Evolutionary conservation across 1,284 basidiomycete species (phyloP).

Genomic region (Paramarasmius palmivorus): DNA sequence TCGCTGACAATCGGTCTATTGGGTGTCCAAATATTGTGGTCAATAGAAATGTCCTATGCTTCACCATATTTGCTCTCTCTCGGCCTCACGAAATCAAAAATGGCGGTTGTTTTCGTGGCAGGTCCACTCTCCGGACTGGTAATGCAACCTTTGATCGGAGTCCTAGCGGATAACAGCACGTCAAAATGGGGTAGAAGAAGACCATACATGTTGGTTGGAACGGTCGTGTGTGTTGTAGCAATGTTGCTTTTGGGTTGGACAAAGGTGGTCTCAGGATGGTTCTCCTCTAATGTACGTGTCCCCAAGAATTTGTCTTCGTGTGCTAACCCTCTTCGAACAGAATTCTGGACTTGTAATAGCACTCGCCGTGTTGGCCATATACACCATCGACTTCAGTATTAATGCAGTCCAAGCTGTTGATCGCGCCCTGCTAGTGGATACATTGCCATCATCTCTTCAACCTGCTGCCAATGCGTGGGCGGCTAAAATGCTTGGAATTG

Average conservation of each 20-base stretch:
- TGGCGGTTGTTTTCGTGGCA: conserved; percentile 92
- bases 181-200: conserved; percentile 83
- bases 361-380: conserved; percentile 85
- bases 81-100: conserved; percentile 84
- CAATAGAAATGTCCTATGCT: conserved; percentile 92
- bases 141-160: conserved; percentile 90
- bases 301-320: conserved; percentile 11
- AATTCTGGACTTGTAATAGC: conserved; percentile 69
- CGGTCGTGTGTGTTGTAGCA: conserved; percentile 65
- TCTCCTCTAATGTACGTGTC: conserved; percentile 39
- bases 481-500: conserved; percentile 83
- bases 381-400: conserved; percentile 90
- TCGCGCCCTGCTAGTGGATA: conserved; percentile 79
- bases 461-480: conserved; percentile 95
- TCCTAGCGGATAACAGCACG: conserved; percentile 86
- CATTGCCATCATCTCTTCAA: conserved; percentile 69
- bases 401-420: conserved; percentile 91
- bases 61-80: conserved; percentile 92
- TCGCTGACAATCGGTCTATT: conserved; percentile 76
- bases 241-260: conserved; percentile 90
- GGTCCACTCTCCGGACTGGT: conserved; percentile 91
- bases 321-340: background rate
- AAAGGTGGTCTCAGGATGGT: conserved; percentile 65
- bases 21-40: conserved; percentile 87
- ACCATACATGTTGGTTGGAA: conserved; percentile 82